phyloP scores from a whole-genome alignment of 352 stramenopile genomes.

The Phytophthora niederhauseri region DNA sequence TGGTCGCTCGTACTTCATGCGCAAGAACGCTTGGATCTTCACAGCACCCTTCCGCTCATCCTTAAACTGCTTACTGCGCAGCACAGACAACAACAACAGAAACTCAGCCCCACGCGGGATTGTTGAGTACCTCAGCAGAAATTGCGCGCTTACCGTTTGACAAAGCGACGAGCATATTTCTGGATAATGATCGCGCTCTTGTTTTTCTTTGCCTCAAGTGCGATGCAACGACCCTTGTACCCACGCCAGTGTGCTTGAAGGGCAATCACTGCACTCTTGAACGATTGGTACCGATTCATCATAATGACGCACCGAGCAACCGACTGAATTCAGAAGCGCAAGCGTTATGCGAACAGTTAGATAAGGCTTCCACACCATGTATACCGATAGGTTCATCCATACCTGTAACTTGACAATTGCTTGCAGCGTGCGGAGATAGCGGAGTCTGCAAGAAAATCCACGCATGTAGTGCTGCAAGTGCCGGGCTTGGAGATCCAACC shows the following conservation, averaged over 20 bases:
- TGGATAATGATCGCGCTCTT: conserved; percentile 74
- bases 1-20: conserved; percentile 63
- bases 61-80: conserved; percentile 60
- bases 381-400: conserved; percentile 25
- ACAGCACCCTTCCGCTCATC: conserved; percentile 54
- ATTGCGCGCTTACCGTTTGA: conserved; percentile 47
- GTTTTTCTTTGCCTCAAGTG: conserved; percentile 52
- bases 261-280: conserved; percentile 56
- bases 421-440: conserved; percentile 67
- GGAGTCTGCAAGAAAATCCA: conserved; percentile 62
- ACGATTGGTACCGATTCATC: conserved; percentile 76
- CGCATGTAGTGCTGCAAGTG: conserved; percentile 78
- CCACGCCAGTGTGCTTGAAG: conserved; percentile 84
- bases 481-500: conserved; percentile 64
- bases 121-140: neutral
- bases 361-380: conserved; percentile 7
- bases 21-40: conserved; percentile 66
- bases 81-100: neutral
- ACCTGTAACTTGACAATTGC: conserved; percentile 86
- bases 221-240: conserved; percentile 62
- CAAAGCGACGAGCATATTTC: conserved; percentile 63
- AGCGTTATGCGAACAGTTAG: conserved; percentile 6
- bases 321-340: conserved; percentile 49
- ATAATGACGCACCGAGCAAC: conserved; percentile 80
- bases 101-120: conserved; percentile 3